Evolutionary conservation across 768 basidiomycete species (phyloP).

Genomic region (Phylloporus scabripes): DNA sequence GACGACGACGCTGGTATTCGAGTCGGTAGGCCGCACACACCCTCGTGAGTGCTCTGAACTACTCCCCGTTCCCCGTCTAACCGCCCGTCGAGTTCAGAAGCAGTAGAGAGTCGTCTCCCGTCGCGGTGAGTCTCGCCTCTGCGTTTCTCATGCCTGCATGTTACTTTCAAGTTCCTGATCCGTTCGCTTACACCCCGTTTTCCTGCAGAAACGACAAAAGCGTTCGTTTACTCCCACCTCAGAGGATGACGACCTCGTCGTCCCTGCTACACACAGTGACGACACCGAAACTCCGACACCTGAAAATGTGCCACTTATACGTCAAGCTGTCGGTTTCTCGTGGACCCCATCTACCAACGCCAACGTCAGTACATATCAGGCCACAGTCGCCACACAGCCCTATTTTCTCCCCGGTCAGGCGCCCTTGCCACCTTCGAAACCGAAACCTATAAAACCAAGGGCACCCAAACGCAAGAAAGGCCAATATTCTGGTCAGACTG

Average conservation of each 20-base stretch:
- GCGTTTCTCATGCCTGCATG: background rate
- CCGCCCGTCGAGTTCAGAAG: slow-evolving; percentile 36
- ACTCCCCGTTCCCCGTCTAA: background rate
- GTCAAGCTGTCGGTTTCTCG: slow-evolving; percentile 54
- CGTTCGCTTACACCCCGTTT: background rate
- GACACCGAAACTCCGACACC: slow-evolving; percentile 43
- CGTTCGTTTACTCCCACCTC: slow-evolving; percentile 50
- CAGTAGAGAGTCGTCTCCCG: slow-evolving; percentile 53
- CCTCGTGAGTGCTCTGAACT: slow-evolving; percentile 30
- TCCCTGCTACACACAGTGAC: slow-evolving; percentile 37
- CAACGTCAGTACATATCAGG: slow-evolving; percentile 29
- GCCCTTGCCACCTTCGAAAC: slow-evolving; percentile 16
- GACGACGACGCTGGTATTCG: slow-evolving; percentile 22
- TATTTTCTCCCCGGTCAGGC: slow-evolving; percentile 55
- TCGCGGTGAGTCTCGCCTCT: slow-evolving; percentile 31
- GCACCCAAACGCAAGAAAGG: slow-evolving; percentile 31
- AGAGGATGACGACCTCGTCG: slow-evolving; percentile 43
- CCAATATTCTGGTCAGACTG: slow-evolving; percentile 43
- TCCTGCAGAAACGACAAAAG: slow-evolving; percentile 35
- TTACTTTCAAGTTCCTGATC: background rate
- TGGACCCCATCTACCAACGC: slow-evolving; percentile 27
- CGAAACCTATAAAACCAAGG: slow-evolving; percentile 24
- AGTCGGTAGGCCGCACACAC: slow-evolving; percentile 33
- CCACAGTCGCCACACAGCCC: slow-evolving; percentile 18
- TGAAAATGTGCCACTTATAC: slow-evolving; percentile 44